These are phyloP conservation scores for Suhomyces maxii DNA, from an alignment of 1,139 yeast genomes.

Conservation along the genomic window DNA sequence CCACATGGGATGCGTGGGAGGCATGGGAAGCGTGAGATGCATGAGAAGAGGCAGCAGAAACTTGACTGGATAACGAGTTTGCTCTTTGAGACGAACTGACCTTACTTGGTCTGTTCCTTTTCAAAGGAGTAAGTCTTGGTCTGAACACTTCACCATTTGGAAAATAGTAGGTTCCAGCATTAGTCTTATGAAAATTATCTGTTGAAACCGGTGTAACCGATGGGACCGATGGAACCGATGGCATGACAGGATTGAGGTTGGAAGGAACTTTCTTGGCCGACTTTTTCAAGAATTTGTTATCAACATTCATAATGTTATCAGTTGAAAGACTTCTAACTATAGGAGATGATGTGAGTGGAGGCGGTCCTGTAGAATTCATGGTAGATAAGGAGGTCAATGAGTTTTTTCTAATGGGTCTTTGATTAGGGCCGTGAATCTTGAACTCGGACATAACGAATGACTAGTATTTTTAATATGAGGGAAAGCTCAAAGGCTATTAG, in stretches of 20 bases:
- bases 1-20: neutral
- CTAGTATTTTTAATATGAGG: too few species aligned
- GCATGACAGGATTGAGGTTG: neutral
- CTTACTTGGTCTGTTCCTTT: slow-evolving; percentile 40
- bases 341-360: slow-evolving; percentile 2
- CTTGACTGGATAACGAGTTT: slow-evolving; percentile 9
- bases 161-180: slow-evolving; percentile 41
- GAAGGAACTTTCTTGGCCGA: slow-evolving; percentile 23
- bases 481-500: neutral
- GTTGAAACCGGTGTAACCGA: slow-evolving; percentile 6
- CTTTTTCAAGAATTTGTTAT: slow-evolving; percentile 38
- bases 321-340: slow-evolving; percentile 38
- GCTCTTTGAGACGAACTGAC: slow-evolving; percentile 11
- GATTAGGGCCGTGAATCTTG: neutral
- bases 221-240: slow-evolving; percentile 1
- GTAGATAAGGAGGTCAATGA: slow-evolving; percentile 37
- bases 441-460: neutral
- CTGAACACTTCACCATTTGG: slow-evolving; percentile 59
- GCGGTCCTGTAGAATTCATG: slow-evolving; percentile 9
- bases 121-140: slow-evolving; percentile 43
- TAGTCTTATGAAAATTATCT: slow-evolving; percentile 21
- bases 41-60: neutral
- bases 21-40: neutral
- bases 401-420: slow-evolving; percentile 26
- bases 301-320: slow-evolving; percentile 38